These are phyloP conservation scores for Aureobasidium sp. DNA, from an alignment of 2,329 filamentous ascomycete genomes.

Conservation along the genomic window DNA sequence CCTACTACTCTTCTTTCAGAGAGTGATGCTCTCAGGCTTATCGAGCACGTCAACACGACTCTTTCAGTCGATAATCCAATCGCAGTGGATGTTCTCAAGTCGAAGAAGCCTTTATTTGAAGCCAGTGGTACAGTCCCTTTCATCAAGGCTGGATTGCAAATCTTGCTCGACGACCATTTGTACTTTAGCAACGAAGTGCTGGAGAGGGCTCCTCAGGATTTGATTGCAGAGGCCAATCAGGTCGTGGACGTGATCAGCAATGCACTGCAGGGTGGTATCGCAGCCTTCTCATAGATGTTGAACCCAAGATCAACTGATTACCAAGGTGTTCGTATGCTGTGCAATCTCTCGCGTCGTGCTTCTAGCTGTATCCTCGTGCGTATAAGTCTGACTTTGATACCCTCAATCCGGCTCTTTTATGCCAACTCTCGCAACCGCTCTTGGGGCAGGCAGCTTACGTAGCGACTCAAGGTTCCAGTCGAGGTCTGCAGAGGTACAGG, in stretches of 20 bases:
- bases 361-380: background rate
- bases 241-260: conserved; percentile 15
- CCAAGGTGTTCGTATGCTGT: background rate
- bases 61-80: conserved; percentile 12
- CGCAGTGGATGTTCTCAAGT: background rate
- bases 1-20: background rate
- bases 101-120: conserved; percentile 9
- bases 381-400: no score
- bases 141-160: conserved; percentile 11
- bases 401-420: no score
- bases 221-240: background rate
- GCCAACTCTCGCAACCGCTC: no score
- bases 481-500: no score
- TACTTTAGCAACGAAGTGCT: conserved; percentile 9
- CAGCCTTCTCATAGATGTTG: background rate
- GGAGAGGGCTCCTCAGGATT: background rate
- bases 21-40: background rate
- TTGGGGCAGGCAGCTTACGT: no score
- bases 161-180: conserved; percentile 10
- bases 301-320: background rate
- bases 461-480: no score
- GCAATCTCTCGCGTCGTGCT: background rate
- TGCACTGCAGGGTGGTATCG: conserved; percentile 5
- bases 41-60: conserved; percentile 11
- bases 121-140: background rate